Evolutionary conservation across 2,329 filamentous ascomycete species (phyloP).

Genomic region (Penicillium sp.): DNA sequence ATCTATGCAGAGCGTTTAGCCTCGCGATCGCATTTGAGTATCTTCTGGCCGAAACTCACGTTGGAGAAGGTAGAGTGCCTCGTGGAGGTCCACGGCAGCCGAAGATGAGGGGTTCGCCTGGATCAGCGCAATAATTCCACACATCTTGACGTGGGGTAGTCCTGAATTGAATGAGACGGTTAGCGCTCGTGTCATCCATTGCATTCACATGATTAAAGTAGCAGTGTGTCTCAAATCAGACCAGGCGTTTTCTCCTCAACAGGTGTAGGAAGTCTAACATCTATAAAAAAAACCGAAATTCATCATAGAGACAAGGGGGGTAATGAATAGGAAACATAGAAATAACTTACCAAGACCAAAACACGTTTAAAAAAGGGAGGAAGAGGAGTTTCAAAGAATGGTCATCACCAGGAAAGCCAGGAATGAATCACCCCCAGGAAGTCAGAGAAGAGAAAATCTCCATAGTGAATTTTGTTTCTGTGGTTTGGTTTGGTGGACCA

Average conservation of each 20-base stretch:
- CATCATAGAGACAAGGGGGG: conserved; percentile 36
- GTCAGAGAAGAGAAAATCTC: conserved; percentile 21
- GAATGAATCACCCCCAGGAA: conserved; percentile 15
- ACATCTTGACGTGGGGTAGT: conserved; percentile 51
- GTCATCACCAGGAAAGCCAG: conserved; percentile 18
- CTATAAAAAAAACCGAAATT: conserved; percentile 47
- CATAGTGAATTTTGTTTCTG: conserved; percentile 19
- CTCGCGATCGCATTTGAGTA: conserved; percentile 22
- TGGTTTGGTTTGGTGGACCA: conserved; percentile 13
- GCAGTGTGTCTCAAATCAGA: conserved; percentile 28
- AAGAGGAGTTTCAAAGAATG: conserved; percentile 18
- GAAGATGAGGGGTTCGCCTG: conserved; percentile 57
- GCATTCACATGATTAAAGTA: conserved; percentile 6
- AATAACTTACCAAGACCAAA: conserved; percentile 18
- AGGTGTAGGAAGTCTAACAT: conserved; percentile 53
- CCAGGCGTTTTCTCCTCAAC: conserved; percentile 43
- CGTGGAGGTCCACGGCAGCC: conserved; percentile 66
- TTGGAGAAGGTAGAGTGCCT: conserved; percentile 71
- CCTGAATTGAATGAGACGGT: conserved; percentile 21
- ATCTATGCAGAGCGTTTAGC: conserved; percentile 40
- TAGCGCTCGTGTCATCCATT: conserved; percentile 13
- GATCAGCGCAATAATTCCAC: conserved; percentile 63
- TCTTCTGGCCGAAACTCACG: conserved; percentile 35
- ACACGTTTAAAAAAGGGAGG: conserved; percentile 10
- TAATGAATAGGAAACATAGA: background rate